These are phyloP conservation scores for Alloteropsis semialata DNA, from an alignment of 176 grass and related monocot genomes.

Conservation along the genomic window DNA sequence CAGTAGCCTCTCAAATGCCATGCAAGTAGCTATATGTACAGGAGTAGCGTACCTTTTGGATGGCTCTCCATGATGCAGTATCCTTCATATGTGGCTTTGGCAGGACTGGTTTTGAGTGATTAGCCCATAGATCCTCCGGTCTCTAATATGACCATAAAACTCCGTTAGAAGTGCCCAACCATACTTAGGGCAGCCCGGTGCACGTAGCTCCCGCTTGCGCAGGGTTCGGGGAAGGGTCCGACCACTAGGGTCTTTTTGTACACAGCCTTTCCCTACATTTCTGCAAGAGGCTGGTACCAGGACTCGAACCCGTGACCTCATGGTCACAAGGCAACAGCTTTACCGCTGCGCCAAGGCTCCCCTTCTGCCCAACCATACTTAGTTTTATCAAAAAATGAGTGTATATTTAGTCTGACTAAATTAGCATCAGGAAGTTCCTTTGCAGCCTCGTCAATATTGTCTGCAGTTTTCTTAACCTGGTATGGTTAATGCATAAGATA, in stretches of 20 bases:
- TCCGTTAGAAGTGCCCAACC: constrained; percentile 16
- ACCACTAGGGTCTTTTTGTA: no score
- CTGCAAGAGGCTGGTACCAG: no score
- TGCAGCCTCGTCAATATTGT: constrained; percentile 80
- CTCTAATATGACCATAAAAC: constrained; percentile 48
- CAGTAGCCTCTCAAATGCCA: constrained; percentile 16
- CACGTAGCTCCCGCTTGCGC: no score
- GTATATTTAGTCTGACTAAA: constrained; percentile 48
- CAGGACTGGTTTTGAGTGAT: constrained; percentile 76
- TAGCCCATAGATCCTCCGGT: constrained; percentile 88
- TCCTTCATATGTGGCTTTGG: constrained; percentile 91
- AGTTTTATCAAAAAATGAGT: constrained; percentile 13
- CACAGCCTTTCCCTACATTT: no score
- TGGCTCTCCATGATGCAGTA: constrained; percentile 76
- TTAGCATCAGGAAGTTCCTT: constrained; percentile 99
- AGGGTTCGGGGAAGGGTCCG: no score
- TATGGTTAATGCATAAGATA: background rate
- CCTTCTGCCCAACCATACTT: background rate
- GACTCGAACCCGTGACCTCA: no score
- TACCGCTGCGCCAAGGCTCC: no score
- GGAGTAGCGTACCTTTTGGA: constrained; percentile 66
- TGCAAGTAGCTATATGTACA: background rate
- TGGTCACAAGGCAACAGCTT: no score
- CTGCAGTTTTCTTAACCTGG: constrained; percentile 91
- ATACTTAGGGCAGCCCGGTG: no score